A percentile compares a stretch with the other conserved stretches of the same genome.
Evolutionary conservation across 1,284 basidiomycete genomes (phyloP).

Genomic region (Somion occarium): DNA sequence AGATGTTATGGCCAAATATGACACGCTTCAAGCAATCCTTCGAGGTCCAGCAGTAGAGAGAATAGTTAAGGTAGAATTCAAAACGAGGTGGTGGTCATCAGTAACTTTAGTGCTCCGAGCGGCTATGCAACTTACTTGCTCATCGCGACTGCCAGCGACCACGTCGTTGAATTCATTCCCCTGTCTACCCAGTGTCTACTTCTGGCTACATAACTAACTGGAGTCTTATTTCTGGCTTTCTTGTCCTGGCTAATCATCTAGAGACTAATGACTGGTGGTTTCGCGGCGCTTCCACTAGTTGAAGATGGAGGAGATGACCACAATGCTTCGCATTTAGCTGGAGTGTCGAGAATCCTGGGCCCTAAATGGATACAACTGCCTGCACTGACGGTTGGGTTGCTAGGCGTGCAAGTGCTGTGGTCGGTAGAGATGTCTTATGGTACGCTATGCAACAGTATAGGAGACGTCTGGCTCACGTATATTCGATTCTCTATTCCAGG

Average conservation of each 20-base stretch:
- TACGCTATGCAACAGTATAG: slow-evolving; percentile 27
- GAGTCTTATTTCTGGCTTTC: too few relatives aligned
- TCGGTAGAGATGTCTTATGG: slow-evolving; percentile 91
- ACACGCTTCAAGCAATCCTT: too few relatives aligned
- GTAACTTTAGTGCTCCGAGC: background rate
- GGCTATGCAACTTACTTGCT: background rate
- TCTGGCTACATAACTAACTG: too few relatives aligned
- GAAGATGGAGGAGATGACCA: slow-evolving; percentile 29
- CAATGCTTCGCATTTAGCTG: slow-evolving; percentile 42
- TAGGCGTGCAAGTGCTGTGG: slow-evolving; percentile 86
- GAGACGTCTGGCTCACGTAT: background rate
- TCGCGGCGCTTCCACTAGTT: slow-evolving; percentile 34
- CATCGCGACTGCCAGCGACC: background rate
- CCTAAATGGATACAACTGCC: slow-evolving; percentile 64
- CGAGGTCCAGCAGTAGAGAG: too few relatives aligned
- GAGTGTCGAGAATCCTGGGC: slow-evolving; percentile 52
- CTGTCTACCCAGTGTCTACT: too few relatives aligned
- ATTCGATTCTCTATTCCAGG: slow-evolving; percentile 32
- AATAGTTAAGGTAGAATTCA: background rate
- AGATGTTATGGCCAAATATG: too few relatives aligned
- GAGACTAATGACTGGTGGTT: slow-evolving; percentile 47
- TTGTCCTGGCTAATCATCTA: too few relatives aligned
- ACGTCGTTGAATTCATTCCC: background rate
- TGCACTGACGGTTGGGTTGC: slow-evolving; percentile 68
- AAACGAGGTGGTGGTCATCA: background rate